Conservation (phyloP, 1,139 yeast species). For the Scheffersomyces illinoinensis region DNA sequence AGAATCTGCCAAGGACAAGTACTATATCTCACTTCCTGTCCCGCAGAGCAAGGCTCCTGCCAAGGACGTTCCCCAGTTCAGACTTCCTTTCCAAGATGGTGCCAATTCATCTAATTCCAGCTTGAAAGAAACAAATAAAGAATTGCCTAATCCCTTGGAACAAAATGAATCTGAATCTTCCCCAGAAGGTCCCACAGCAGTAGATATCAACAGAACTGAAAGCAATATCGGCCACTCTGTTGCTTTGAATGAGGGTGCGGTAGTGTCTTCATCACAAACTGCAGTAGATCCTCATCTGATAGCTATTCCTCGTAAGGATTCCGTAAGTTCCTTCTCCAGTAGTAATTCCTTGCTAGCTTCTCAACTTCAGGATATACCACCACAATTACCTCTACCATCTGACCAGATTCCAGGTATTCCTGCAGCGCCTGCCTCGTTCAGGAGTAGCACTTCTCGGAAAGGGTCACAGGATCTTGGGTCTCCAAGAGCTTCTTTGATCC, state of each 20-base stretch:
- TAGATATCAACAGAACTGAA: not conserved
- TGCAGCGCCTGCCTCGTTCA: conserved; percentile 34
- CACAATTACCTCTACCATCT: conserved; percentile 54
- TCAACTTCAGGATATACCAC: conserved; percentile 50
- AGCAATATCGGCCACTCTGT: not conserved
- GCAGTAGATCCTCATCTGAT: conserved; percentile 24
- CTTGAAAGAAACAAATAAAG: conserved; percentile 1
- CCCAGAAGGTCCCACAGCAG: not conserved
- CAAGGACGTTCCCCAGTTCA: conserved; percentile 49
- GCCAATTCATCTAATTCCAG: conserved; percentile 1
- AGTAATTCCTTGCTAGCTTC: conserved; percentile 30
- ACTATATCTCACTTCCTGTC: conserved; percentile 24
- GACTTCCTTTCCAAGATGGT: conserved; percentile 65
- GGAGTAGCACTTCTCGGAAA: conserved; percentile 33
- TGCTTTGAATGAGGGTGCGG: not conserved
- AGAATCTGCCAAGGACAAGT: conserved; percentile 2
- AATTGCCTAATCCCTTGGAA: conserved; percentile 2
- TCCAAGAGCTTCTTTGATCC: conserved; percentile 45
- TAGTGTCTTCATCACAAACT: conserved; percentile 13
- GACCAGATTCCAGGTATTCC: conserved; percentile 53
- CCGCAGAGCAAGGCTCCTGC: conserved; percentile 21
- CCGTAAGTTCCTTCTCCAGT: conserved; percentile 31
- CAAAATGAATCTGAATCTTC: not conserved
- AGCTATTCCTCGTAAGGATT: conserved; percentile 22
- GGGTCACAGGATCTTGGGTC: conserved; percentile 40